Percentiles rank a stretch among this genome's conserved stretches.
phyloP scores from a whole-genome alignment of 805 yeast species.

The Ogataea sp. region DNA sequence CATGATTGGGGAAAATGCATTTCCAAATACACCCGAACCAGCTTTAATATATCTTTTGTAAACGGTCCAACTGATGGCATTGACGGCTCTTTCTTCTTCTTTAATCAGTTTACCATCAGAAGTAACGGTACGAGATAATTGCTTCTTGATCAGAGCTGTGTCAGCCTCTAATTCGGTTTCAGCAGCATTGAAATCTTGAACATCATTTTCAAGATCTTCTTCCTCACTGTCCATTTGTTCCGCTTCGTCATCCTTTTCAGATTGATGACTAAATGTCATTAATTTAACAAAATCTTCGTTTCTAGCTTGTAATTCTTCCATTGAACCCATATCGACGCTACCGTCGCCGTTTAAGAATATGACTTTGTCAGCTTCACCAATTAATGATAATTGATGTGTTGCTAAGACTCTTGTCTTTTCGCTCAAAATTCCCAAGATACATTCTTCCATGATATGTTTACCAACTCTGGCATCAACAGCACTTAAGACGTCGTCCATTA shows the following conservation, averaged over 20 bases:
- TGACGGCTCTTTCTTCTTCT: constrained; percentile 53
- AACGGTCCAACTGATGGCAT: constrained; percentile 40
- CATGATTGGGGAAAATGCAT: constrained; percentile 21
- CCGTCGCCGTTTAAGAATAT: constrained; percentile 62
- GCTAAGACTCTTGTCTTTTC: constrained; percentile 65
- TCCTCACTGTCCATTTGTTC: constrained; percentile 16
- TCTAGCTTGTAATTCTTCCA: constrained; percentile 38
- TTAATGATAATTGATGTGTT: constrained; percentile 72
- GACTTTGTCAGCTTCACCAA: constrained; percentile 59
- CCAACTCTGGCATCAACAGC: constrained; percentile 88
- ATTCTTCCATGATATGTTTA: constrained; percentile 61
- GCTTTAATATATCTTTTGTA: constrained; percentile 42
- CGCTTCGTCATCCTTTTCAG: constrained; percentile 21
- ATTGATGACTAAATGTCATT: constrained; percentile 35
- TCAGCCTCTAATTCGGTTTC: constrained; percentile 17
- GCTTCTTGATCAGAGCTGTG: constrained; percentile 13
- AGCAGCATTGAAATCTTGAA: constrained; percentile 14
- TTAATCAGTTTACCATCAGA: constrained; percentile 29
- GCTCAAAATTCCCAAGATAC: constrained; percentile 49
- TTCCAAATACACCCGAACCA: constrained; percentile 44
- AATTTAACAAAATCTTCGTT: constrained; percentile 44
- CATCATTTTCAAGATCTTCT: constrained; percentile 3
- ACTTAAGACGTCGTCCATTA: constrained; percentile 75
- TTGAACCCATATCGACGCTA: constrained; percentile 49
- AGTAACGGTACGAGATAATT: constrained; percentile 9